A percentile compares a stretch with the other conserved stretches of the same genome.
phyloP scores from a whole-genome alignment of 1,284 basidiomycete species.

The Malassezia brasiliensis region DNA sequence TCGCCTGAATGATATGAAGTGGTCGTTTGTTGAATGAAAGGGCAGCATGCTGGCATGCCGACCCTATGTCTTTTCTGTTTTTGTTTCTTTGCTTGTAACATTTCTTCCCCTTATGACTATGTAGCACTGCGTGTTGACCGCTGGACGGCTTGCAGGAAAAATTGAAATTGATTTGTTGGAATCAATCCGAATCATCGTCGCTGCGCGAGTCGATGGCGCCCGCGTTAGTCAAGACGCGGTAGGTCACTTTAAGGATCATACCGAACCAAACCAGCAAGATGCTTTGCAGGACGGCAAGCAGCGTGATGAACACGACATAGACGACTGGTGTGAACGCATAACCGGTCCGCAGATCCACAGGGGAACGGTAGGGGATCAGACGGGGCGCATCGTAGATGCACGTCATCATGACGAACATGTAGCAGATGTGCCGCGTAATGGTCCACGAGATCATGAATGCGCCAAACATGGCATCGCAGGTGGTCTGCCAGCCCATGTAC shows the following conservation, averaged over 20 bases:
- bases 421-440: constrained; percentile 38
- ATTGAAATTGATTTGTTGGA: neutral
- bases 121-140: neutral
- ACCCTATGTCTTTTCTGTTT: neutral
- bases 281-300: constrained; percentile 51
- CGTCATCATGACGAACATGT: constrained; percentile 28
- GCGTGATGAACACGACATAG: constrained; percentile 19
- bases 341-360: constrained; percentile 12
- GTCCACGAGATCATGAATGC: constrained; percentile 52
- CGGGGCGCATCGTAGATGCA: constrained; percentile 24
- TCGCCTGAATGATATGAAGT: constrained; percentile 25
- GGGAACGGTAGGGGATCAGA: constrained; percentile 17
- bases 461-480: constrained; percentile 69
- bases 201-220: constrained; percentile 63
- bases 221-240: constrained; percentile 64
- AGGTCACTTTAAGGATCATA: constrained; percentile 72
- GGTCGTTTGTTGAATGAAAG: constrained; percentile 20
- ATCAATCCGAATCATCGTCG: constrained; percentile 17
- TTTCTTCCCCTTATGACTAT: neutral
- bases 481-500: constrained; percentile 62
- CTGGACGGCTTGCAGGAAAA: neutral
- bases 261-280: constrained; percentile 75
- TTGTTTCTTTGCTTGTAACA: neutral
- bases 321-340: constrained; percentile 8
- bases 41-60: neutral